phyloP scores from a whole-genome alignment of 371 early-diverging fungal genomes.

The Paramicrosporidium saccamoebae region DNA sequence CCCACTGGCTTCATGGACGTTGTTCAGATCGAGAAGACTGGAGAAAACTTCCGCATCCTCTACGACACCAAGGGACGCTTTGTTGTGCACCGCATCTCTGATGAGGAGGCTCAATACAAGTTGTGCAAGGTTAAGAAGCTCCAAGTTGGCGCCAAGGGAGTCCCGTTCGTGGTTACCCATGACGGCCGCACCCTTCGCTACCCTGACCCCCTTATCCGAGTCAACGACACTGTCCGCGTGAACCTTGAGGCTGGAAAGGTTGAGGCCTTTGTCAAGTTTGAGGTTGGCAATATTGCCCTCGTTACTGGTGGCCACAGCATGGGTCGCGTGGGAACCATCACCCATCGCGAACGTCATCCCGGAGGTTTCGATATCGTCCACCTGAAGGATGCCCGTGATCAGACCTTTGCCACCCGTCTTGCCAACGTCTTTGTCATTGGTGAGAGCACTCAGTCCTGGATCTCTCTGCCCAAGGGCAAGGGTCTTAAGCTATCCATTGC shows the following conservation, averaged over 20 bases:
- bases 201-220: constrained; percentile 94
- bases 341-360: constrained; percentile 81
- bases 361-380: constrained; percentile 90
- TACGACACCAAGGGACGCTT: constrained; percentile 97
- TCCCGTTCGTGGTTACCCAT: constrained; percentile 91
- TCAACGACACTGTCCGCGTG: constrained; percentile 94
- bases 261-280: constrained; percentile 75
- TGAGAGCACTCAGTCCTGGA: constrained; percentile 26
- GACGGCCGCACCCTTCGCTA: constrained; percentile 98
- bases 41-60: constrained; percentile 96
- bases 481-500: constrained; percentile 89
- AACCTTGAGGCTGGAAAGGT: constrained; percentile 80
- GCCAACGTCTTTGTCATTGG: constrained; percentile 83
- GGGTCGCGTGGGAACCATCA: constrained; percentile 95
- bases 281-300: constrained; percentile 77
- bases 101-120: constrained; percentile 96
- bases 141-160: constrained; percentile 65
- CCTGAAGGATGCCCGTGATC: constrained; percentile 62
- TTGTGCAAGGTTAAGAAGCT: constrained; percentile 90
- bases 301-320: constrained; percentile 95
- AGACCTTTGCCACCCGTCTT: constrained; percentile 60
- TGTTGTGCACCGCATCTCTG: constrained; percentile 93
- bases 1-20: constrained; percentile 99
- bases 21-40: constrained; percentile 91
- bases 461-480: constrained; percentile 88